These are phyloP conservation scores for Caryopteris hybrid DNA, from an alignment of 305 asterid species.

Conservation along the genomic window DNA sequence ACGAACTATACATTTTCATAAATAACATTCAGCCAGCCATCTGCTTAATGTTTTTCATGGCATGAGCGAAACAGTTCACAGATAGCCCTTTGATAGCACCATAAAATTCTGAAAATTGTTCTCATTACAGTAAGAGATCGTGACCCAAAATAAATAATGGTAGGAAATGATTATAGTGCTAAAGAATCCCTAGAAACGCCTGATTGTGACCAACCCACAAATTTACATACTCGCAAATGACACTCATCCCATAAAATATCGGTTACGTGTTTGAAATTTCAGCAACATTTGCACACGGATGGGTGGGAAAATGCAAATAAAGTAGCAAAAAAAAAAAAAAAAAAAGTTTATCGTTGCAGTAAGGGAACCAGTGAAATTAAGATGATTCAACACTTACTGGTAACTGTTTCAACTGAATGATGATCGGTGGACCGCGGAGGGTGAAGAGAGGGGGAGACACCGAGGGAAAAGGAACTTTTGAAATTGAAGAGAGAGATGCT, in stretches of 20 bases:
- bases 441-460: not conserved
- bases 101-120: not conserved
- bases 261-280: not conserved
- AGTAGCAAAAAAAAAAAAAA: not conserved
- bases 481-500: slow-evolving; percentile 11
- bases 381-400: slow-evolving; percentile 1
- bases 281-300: not conserved
- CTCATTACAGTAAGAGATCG: not conserved
- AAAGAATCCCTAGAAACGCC: not conserved
- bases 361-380: too few species aligned
- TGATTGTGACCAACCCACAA: not conserved
- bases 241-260: not conserved
- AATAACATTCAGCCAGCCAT: not conserved
- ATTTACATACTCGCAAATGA: not conserved
- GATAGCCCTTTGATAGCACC: not conserved
- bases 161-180: not conserved
- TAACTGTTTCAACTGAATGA: not conserved
- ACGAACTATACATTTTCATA: not conserved
- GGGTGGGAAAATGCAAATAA: not conserved
- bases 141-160: not conserved
- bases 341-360: too few species aligned
- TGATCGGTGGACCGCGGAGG: not conserved
- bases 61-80: not conserved
- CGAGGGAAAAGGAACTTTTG: slow-evolving; percentile 17
- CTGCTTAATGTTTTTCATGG: not conserved